Percentiles rank a stretch among this genome's conserved stretches.
Conservation (phyloP, 768 basidiomycete genomes). For the Pulveroboletus frians region DNA sequence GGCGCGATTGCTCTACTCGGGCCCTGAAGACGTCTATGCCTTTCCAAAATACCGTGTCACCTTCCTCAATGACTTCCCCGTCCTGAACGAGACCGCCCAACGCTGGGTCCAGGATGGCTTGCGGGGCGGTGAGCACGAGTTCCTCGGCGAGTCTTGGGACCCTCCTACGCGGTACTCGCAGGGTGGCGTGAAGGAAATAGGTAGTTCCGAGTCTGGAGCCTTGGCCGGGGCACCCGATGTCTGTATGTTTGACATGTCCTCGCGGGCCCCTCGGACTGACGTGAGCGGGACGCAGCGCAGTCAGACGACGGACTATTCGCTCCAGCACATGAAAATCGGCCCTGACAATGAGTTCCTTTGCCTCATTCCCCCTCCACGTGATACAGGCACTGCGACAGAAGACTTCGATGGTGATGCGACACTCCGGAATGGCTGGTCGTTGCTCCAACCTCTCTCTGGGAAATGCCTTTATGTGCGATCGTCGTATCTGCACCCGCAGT, state of each 20-base stretch:
- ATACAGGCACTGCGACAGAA: constrained; percentile 41
- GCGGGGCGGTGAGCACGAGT: constrained; percentile 69
- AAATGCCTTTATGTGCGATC: constrained; percentile 79
- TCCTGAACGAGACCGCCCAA: constrained; percentile 66
- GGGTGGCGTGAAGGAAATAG: constrained; percentile 54
- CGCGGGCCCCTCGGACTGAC: constrained; percentile 11
- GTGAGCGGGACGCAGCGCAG: constrained; percentile 16
- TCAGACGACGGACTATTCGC: constrained; percentile 39
- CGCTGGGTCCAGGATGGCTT: constrained; percentile 72
- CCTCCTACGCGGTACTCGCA: constrained; percentile 37
- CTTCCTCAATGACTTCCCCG: constrained; percentile 74
- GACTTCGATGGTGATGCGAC: constrained; percentile 55
- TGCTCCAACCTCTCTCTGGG: constrained; percentile 73
- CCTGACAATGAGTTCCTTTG: constrained; percentile 69
- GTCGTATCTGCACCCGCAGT: constrained; percentile 24
- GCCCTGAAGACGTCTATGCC: constrained; percentile 76
- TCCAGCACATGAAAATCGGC: constrained; percentile 74
- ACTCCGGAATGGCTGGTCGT: constrained; percentile 75
- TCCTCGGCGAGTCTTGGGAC: constrained; percentile 60
- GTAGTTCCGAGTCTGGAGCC: constrained; percentile 41
- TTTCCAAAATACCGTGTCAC: constrained; percentile 79
- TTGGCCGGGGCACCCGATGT: constrained; percentile 20
- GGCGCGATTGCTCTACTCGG: constrained; percentile 51
- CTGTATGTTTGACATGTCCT: constrained; percentile 35
- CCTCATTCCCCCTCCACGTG: constrained; percentile 64